Percentiles rank a stretch among this genome's conserved stretches.
Evolutionary conservation across 495 filamentous ascomycete species (phyloP).

Genomic region (Aspergillus nanangensis): DNA sequence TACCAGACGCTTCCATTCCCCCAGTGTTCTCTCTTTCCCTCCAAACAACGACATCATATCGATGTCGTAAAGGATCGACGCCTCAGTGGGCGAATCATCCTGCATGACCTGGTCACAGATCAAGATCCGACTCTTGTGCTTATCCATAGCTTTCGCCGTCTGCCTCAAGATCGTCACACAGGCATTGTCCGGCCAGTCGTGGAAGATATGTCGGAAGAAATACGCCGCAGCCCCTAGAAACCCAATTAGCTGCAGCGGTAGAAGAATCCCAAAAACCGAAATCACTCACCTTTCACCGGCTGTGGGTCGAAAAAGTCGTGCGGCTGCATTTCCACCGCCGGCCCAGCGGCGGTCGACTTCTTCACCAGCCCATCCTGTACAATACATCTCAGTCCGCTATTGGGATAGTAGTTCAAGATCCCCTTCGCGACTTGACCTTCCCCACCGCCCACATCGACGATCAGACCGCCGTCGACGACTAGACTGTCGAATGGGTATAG

Average conservation of each 20-base stretch:
- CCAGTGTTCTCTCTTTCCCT: not conserved
- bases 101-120: not conserved
- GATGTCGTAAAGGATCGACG: not conserved
- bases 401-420: no score
- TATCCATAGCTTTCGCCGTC: conserved; percentile 5
- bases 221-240: conserved; percentile 31
- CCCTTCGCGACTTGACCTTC: no score
- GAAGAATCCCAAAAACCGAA: not conserved
- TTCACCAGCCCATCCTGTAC: no score
- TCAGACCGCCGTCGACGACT: no score
- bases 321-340: not conserved
- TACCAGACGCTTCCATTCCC: no score
- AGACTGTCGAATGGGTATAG: no score
- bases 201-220: conserved; percentile 40
- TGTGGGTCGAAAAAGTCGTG: not conserved
- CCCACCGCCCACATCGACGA: no score
- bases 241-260: not conserved
- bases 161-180: conserved; percentile 26
- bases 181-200: conserved; percentile 39
- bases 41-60: conserved; percentile 3
- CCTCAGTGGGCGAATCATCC: not conserved
- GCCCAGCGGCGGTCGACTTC: no score
- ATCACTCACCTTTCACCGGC: not conserved
- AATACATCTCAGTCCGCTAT: no score
- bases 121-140: not conserved